A percentile compares a stretch with the other conserved stretches of the same genome.
Evolutionary conservation across 805 yeast species (phyloP).

Genomic region (Hanseniaspora taiwanica): DNA sequence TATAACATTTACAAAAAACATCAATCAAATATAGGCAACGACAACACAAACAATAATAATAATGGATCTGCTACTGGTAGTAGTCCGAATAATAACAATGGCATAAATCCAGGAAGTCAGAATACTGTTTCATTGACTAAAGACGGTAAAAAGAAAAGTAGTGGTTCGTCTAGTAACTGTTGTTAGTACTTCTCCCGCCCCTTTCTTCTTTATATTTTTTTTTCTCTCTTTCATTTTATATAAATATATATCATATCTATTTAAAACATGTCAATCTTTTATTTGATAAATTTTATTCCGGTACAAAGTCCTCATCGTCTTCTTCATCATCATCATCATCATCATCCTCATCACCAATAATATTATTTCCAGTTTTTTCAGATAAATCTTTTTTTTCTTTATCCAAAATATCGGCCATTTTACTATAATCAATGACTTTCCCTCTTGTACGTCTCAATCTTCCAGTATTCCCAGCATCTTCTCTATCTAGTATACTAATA

Average conservation of each 20-base stretch:
- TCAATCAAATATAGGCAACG: conserved; percentile 50
- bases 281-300: not conserved
- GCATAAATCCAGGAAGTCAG: too few species aligned
- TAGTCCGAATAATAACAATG: not conserved
- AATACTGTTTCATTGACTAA: not conserved
- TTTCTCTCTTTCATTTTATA: not conserved
- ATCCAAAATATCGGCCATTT: conserved; percentile 3
- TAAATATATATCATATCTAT: not conserved
- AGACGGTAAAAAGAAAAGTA: not conserved
- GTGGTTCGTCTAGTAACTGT: not conserved
- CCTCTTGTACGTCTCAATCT: conserved; percentile 6
- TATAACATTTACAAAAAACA: conserved; percentile 91
- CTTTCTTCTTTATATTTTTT: too few species aligned
- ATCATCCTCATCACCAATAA: not conserved
- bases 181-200: too few species aligned
- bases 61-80: not conserved
- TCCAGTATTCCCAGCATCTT: not conserved
- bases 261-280: not conserved
- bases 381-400: not conserved
- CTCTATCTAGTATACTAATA: conserved; percentile 1
- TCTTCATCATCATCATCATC: not conserved
- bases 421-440: conserved; percentile 5
- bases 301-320: not conserved
- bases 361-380: not conserved
- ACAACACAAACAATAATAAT: not conserved